Percentiles rank a stretch among this genome's conserved stretches.
phyloP scores from a whole-genome alignment of 2,329 filamentous ascomycete species.

The Escovopsis sp. region DNA sequence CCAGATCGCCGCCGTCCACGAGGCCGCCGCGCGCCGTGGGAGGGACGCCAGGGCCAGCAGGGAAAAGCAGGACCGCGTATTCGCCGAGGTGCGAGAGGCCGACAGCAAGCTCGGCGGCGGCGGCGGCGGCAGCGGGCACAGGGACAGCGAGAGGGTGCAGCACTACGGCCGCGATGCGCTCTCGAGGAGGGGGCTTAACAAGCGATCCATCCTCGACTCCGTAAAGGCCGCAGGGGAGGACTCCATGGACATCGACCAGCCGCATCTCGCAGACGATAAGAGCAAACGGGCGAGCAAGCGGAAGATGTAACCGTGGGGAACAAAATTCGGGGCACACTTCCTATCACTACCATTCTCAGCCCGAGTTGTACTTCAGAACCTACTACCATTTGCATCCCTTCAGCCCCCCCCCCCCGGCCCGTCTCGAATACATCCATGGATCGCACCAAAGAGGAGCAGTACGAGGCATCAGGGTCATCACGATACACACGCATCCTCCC shows the following conservation, averaged over 20 bases:
- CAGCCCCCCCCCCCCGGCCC: too few relatives aligned
- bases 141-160: slow-evolving; percentile 4
- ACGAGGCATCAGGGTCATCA: neutral
- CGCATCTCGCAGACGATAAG: slow-evolving; percentile 30
- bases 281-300: slow-evolving; percentile 38
- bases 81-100: slow-evolving; percentile 30
- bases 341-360: too few relatives aligned
- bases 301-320: slow-evolving; percentile 29
- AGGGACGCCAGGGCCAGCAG: slow-evolving; percentile 34
- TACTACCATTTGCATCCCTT: too few relatives aligned
- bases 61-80: slow-evolving; percentile 31
- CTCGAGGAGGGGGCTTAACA: slow-evolving; percentile 14
- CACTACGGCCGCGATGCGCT: slow-evolving; percentile 12
- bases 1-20: slow-evolving; percentile 55
- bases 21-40: slow-evolving; percentile 38
- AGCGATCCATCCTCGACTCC: slow-evolving; percentile 27
- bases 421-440: too few relatives aligned
- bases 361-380: too few relatives aligned
- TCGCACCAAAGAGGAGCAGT: too few relatives aligned
- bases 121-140: too few relatives aligned
- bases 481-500: neutral
- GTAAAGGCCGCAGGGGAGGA: slow-evolving; percentile 30
- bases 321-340: too few relatives aligned
- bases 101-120: slow-evolving; percentile 18
- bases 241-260: slow-evolving; percentile 42